Base-by-base conservation (phyloP, 2,329 filamentous ascomycete genomes). In the Pestalotiopsis sp. region DNA sequence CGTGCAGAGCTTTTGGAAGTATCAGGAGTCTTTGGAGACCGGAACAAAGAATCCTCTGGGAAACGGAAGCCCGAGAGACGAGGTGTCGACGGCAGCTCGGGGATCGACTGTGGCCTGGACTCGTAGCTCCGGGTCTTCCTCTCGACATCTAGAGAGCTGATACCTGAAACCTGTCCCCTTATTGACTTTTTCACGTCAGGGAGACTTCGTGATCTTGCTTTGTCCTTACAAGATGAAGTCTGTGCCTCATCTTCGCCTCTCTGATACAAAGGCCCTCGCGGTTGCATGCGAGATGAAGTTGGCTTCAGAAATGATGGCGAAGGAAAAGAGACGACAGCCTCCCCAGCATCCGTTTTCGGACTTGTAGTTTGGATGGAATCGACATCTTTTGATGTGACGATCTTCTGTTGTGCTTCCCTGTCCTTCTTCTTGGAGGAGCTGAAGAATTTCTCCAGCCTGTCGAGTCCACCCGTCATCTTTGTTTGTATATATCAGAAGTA, bases 211-310 rank as follows among this genome's bases (percentile, higher is more conserved):
- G 74, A 74, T 20, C 76, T 74, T 36, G 71, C 71, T 57, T 73
- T 76, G 17, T 72, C 71, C 39, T 31, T 27, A 69, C 68, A 49
- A 36, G 31, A 36, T 36, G 31, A 36, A 58, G 64, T 39, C 17
- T 38, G 63, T 17, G 7, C 49, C 31, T 66, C 65, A 17, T 59
- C 65, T 17, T 66, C 63, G 20, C 13, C 13, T 36, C 17, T 56
- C 27, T 66, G n/a, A 27, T 66, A 71, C 20, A 72, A 72, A 73
- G 86, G 86, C 62, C 89, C 84, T 62, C 88, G 83, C n/a, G 88
- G 87, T 61, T 83, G 78, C 88, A 90, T 90, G 27, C 85, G 83
- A 67, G 80, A 82, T 17, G 83, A 81, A 49, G 82, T 89, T 31
- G 88, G 88, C 60, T 85, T 82, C 70, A 90, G 86, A 72, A 87